These are phyloP conservation scores for Fusarium brevicatenulatum DNA, from an alignment of 2,329 filamentous ascomycete genomes.

Conservation along the genomic window DNA sequence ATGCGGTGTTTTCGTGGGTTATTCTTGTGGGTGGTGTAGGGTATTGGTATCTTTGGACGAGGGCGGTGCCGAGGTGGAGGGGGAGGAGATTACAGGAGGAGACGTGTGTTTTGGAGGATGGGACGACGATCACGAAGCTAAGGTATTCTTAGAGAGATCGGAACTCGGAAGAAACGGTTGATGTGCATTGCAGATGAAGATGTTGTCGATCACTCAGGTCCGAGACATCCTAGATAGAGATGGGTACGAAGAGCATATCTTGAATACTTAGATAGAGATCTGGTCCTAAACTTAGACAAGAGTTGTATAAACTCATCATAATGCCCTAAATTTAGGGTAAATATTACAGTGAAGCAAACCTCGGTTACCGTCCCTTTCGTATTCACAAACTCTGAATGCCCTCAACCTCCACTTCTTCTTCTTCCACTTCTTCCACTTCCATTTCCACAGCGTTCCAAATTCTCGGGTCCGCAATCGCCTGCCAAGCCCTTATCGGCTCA, in stretches of 20 bases:
- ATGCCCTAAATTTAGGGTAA: accelerated
- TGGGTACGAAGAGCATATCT: neutral
- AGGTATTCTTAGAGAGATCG: constrained; percentile 31
- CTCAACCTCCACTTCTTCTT: neutral
- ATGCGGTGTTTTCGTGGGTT: constrained; percentile 62
- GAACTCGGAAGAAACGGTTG: neutral
- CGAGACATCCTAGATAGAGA: neutral
- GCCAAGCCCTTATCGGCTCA: constrained; percentile 1
- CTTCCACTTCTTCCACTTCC: neutral
- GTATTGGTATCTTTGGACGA: constrained; percentile 77
- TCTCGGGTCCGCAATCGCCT: neutral
- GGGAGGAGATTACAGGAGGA: constrained; percentile 72
- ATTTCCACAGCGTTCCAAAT: neutral
- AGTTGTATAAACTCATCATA: neutral
- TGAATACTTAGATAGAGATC: neutral
- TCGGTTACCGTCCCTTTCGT: neutral
- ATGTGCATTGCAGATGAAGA: neutral
- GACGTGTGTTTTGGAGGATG: constrained; percentile 69
- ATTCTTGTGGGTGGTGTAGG: constrained; percentile 64
- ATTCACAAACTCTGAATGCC: neutral
- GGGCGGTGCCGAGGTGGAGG: constrained; percentile 65
- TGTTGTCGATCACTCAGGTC: neutral
- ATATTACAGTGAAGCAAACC: too few relatives aligned
- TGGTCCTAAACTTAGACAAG: neutral
- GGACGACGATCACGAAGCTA: constrained; percentile 72